phyloP scores from a whole-genome alignment of 257 asterid genomes.

The Hygrophila difformis region DNA sequence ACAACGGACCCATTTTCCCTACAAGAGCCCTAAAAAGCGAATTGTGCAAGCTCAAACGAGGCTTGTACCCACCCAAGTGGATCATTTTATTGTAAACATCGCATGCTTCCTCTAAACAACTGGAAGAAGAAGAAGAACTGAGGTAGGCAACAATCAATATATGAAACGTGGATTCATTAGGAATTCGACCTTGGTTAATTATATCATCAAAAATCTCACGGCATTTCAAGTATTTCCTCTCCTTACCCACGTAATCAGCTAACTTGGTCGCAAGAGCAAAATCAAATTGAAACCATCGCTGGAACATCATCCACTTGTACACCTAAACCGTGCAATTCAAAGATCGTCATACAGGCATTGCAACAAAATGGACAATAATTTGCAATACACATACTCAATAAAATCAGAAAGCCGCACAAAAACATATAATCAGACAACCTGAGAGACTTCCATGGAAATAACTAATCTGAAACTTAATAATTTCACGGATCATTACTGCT shows the following conservation, averaged over 20 bases:
- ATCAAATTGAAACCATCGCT: slow-evolving; percentile 81
- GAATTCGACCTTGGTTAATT: slow-evolving; percentile 72
- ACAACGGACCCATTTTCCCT: slow-evolving; percentile 37
- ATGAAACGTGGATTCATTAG: slow-evolving; percentile 83
- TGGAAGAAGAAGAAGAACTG: slow-evolving; percentile 50
- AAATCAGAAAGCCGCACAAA: not conserved
- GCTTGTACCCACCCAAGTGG: slow-evolving; percentile 80
- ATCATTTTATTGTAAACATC: slow-evolving; percentile 73
- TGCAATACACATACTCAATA: too few species aligned
- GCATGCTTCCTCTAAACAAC: slow-evolving; percentile 71
- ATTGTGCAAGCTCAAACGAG: slow-evolving; percentile 81
- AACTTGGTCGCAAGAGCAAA: slow-evolving; percentile 74
- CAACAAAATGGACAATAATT: not conserved
- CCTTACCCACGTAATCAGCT: slow-evolving; percentile 94
- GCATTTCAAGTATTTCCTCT: slow-evolving; percentile 71
- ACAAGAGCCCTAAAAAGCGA: slow-evolving; percentile 76
- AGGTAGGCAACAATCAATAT: slow-evolving; percentile 68
- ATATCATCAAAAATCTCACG: slow-evolving; percentile 78
- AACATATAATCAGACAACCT: too few species aligned
- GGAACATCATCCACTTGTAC: slow-evolving; percentile 93
- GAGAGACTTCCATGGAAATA: too few species aligned
- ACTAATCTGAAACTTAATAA: too few species aligned
- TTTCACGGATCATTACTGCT: too few species aligned
- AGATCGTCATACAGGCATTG: slow-evolving; percentile 13
- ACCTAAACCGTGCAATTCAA: slow-evolving; percentile 39